phyloP scores from a whole-genome alignment of 371 early-diverging fungal species.

The Chytridium lagenaria region DNA sequence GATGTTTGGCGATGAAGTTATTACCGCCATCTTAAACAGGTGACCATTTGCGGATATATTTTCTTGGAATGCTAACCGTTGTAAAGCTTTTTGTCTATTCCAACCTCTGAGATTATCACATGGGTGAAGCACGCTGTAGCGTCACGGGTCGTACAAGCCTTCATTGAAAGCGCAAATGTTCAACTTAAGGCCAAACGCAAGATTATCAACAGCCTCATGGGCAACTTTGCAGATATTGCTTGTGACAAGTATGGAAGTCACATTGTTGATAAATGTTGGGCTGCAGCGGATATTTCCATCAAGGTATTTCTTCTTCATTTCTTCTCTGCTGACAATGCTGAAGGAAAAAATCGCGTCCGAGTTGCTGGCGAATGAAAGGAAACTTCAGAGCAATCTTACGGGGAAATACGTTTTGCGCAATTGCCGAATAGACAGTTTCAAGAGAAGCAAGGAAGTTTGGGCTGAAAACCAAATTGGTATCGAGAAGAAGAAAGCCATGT shows the following conservation, averaged over 20 bases:
- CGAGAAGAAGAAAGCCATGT: slow-evolving; percentile 73
- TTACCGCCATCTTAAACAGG: slow-evolving; percentile 31
- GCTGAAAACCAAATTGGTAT: slow-evolving; percentile 71
- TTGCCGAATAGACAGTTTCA: slow-evolving; percentile 78
- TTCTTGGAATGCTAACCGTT: background rate
- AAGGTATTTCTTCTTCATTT: slow-evolving; percentile 47
- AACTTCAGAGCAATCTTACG: slow-evolving; percentile 66
- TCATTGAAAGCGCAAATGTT: slow-evolving; percentile 64
- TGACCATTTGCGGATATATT: background rate
- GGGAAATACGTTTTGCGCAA: slow-evolving; percentile 81
- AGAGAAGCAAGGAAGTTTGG: slow-evolving; percentile 76
- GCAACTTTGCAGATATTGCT: slow-evolving; percentile 66
- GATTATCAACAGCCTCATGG: slow-evolving; percentile 64
- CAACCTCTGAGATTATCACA: slow-evolving; percentile 46
- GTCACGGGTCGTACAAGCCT: slow-evolving; percentile 75
- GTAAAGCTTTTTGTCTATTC: slow-evolving; percentile 51
- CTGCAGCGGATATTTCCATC: slow-evolving; percentile 72
- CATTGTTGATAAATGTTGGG: slow-evolving; percentile 80
- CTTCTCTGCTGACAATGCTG: background rate
- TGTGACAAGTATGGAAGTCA: slow-evolving; percentile 80
- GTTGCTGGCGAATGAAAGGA: slow-evolving; percentile 62
- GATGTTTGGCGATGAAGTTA: slow-evolving; percentile 65
- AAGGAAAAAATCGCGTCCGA: slow-evolving; percentile 73
- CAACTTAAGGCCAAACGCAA: slow-evolving; percentile 69
- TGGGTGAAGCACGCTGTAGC: slow-evolving; percentile 76